phyloP scores from a whole-genome alignment of 306 rosid genomes.

The Quercus suber region DNA sequence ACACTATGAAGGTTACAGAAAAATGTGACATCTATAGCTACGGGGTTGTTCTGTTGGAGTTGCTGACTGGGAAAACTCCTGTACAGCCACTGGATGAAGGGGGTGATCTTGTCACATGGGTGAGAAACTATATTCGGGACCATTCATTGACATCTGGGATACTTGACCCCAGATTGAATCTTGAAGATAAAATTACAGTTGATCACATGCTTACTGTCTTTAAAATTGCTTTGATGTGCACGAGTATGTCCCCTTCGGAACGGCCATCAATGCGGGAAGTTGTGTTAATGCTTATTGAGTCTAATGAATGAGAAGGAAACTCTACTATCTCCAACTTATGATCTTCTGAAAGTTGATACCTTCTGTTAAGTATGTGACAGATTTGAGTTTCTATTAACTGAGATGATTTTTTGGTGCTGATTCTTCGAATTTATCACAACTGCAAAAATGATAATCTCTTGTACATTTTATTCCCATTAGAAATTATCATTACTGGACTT shows the following conservation, averaged over 20 bases:
- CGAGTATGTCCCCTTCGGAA: constrained; percentile 57
- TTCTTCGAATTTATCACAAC: constrained; percentile 28
- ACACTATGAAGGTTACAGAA: constrained; percentile 94
- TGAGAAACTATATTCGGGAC: constrained; percentile 45
- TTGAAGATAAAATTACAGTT: constrained; percentile 48
- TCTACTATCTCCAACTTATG: constrained; percentile 41
- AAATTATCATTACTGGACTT: constrained; percentile 22
- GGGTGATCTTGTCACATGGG: constrained; percentile 88
- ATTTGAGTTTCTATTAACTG: constrained; percentile 33
- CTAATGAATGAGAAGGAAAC: constrained; percentile 54
- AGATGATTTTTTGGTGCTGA: constrained; percentile 29
- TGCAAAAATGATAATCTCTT: constrained; percentile 26
- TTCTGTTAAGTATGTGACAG: constrained; percentile 28
- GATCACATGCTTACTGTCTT: constrained; percentile 79
- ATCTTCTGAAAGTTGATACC: constrained; percentile 40
- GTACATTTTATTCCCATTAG: constrained; percentile 51
- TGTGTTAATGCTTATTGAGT: constrained; percentile 77
- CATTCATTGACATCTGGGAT: constrained; percentile 56
- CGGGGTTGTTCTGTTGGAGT: constrained; percentile 90
- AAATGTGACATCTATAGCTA: constrained; percentile 94
- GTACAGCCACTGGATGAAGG: constrained; percentile 92
- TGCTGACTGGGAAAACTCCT: constrained; percentile 84
- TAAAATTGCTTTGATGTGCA: constrained; percentile 77
- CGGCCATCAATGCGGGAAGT: constrained; percentile 87
- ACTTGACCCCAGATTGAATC: constrained; percentile 71